These are phyloP conservation scores for Saxophila tyrrhenica DNA, from an alignment of 495 filamentous ascomycete species.

Conservation along the genomic window DNA sequence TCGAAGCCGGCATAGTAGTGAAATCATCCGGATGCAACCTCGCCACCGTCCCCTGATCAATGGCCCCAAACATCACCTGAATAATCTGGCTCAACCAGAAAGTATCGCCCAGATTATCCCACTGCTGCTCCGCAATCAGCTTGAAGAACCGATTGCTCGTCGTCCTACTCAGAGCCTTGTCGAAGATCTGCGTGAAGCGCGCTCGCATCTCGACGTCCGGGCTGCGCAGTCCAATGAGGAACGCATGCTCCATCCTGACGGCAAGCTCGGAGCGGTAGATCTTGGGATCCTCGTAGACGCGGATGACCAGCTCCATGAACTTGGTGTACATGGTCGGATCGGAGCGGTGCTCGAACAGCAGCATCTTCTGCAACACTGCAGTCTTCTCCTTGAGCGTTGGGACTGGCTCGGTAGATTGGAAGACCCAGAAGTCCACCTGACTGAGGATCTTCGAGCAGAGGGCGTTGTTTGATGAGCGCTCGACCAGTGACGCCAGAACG, in stretches of 20 bases:
- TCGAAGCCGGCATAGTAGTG: constrained; percentile 56
- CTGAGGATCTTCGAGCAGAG: constrained; percentile 84
- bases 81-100: constrained; percentile 95
- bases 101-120: constrained; percentile 86
- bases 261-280: constrained; percentile 92
- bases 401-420: constrained; percentile 83
- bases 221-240: constrained; percentile 87
- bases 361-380: constrained; percentile 93
- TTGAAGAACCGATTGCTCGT: constrained; percentile 79
- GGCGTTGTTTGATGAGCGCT: constrained; percentile 73
- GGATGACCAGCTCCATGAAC: constrained; percentile 90
- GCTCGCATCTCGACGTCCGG: constrained; percentile 96
- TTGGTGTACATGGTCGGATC: constrained; percentile 77
- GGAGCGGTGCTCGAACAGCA: constrained; percentile 74
- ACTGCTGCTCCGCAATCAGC: constrained; percentile 86
- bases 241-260: constrained; percentile 92
- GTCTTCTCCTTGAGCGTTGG: constrained; percentile 97
- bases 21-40: constrained; percentile 77
- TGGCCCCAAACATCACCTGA: constrained; percentile 77
- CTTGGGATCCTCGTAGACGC: constrained; percentile 93
- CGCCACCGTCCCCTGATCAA: constrained; percentile 68
- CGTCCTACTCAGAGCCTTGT: constrained; percentile 75
- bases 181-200: constrained; percentile 88
- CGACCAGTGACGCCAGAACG: constrained; percentile 84
- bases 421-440: constrained; percentile 94